Percentiles rank a stretch among this genome's conserved stretches.
These are phyloP conservation scores for Leavenworthia alabamica DNA, from an alignment of 345 rosid genomes.

Conservation along the genomic window DNA sequence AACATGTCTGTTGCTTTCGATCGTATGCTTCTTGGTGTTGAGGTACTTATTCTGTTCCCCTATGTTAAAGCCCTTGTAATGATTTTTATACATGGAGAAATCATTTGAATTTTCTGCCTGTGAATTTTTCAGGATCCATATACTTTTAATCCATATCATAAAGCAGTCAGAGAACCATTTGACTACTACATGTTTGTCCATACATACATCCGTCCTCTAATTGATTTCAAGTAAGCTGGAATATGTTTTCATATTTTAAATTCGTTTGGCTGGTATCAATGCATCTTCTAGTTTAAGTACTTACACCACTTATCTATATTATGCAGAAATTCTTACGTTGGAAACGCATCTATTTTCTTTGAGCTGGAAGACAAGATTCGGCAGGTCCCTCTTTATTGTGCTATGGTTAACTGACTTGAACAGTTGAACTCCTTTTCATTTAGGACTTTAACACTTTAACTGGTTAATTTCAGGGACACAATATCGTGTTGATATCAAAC, in stretches of 20 bases:
- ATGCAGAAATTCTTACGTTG: slow-evolving; percentile 79
- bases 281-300: slow-evolving; percentile 3
- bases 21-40: slow-evolving; percentile 68
- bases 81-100: not conserved
- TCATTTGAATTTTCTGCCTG: slow-evolving; percentile 6
- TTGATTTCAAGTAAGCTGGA: slow-evolving; percentile 71
- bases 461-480: slow-evolving; percentile 71
- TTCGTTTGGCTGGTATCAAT: not conserved
- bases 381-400: slow-evolving; percentile 42
- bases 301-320: not conserved
- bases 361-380: slow-evolving; percentile 70
- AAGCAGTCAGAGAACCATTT: slow-evolving; percentile 82
- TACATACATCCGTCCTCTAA: slow-evolving; percentile 75
- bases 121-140: slow-evolving; percentile 61
- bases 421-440: not conserved
- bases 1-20: slow-evolving; percentile 80
- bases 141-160: slow-evolving; percentile 70
- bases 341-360: slow-evolving; percentile 57
- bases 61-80: too few species aligned
- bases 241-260: not conserved
- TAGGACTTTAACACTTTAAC: not conserved
- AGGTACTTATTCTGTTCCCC: slow-evolving; percentile 45
- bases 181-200: slow-evolving; percentile 94
- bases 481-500: slow-evolving; percentile 77
- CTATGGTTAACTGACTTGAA: not conserved